Evolutionary conservation across 805 yeast genomes (phyloP).

Genomic region (Ogataea siamensis): DNA sequence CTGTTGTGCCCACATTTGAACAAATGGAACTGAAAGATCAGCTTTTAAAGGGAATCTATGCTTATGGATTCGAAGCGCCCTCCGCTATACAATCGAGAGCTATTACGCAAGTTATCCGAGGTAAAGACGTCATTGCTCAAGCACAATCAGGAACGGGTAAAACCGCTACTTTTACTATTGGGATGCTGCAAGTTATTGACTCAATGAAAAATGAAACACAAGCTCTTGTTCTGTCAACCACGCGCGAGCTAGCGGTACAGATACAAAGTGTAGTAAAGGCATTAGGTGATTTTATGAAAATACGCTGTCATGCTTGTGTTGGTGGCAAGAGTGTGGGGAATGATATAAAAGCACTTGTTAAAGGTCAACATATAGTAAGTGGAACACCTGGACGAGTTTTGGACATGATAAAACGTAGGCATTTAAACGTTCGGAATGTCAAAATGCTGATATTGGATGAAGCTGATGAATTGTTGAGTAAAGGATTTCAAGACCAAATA

Average conservation of each 20-base stretch:
- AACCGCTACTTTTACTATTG: constrained; percentile 85
- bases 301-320: constrained; percentile 92
- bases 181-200: constrained; percentile 60
- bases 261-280: constrained; percentile 91
- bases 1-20: constrained; percentile 57
- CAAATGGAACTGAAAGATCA: constrained; percentile 70
- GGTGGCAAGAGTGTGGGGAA: constrained; percentile 93
- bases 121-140: constrained; percentile 74
- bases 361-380: constrained; percentile 89
- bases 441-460: constrained; percentile 96
- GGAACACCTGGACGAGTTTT: constrained; percentile 98
- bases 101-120: constrained; percentile 71
- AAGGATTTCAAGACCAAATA: constrained; percentile 94
- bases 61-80: constrained; percentile 79
- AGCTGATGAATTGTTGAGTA: constrained; percentile 94
- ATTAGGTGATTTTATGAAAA: constrained; percentile 86
- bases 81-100: constrained; percentile 83
- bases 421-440: constrained; percentile 75
- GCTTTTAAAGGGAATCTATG: constrained; percentile 63
- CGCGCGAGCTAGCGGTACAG: constrained; percentile 96
- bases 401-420: constrained; percentile 92
- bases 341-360: constrained; percentile 79
- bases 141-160: constrained; percentile 91
- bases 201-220: constrained; percentile 71
- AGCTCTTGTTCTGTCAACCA: constrained; percentile 94